phyloP scores from a whole-genome alignment of 78 protist genomes.

The Dictyostelium intermedium region DNA sequence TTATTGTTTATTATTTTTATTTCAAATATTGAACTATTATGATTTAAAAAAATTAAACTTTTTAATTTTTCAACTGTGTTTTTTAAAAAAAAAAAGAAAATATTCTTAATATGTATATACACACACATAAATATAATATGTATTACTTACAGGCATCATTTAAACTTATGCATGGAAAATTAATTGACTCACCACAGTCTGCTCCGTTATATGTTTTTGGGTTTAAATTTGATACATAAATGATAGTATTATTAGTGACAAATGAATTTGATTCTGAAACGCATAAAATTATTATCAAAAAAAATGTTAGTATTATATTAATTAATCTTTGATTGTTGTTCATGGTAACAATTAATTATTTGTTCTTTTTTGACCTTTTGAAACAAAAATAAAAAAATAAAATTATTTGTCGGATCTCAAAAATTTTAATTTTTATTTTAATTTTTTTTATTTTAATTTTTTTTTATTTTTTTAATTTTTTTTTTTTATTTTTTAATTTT shows the following conservation, averaged over 20 bases:
- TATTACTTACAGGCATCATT: background rate
- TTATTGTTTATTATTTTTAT: background rate
- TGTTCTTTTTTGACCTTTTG: too few species aligned
- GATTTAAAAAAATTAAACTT: background rate
- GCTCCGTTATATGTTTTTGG: background rate
- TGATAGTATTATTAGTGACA: background rate
- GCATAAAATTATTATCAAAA: background rate
- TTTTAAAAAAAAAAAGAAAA: too few species aligned
- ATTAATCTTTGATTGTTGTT: background rate
- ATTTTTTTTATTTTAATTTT: too few species aligned
- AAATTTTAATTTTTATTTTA: too few species aligned
- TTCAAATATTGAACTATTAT: background rate
- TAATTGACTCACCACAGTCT: background rate
- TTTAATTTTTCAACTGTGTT: background rate
- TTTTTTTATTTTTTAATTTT: too few species aligned
- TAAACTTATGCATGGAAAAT: background rate
- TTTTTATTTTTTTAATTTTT: too few species aligned
- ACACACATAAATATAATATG: too few species aligned
- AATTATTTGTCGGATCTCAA: too few species aligned
- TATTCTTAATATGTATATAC: too few species aligned
- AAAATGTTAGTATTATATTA: background rate
- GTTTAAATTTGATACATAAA: background rate
- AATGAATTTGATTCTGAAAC: background rate
- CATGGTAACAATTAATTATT: background rate
- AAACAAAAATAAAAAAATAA: too few species aligned